These are phyloP conservation scores for cucumber (Cucumis sativus) DNA, from an alignment of 306 rosid species.

Conservation along the genomic window Cucumber_9930_V3 NC_026657.2:33012501-33013000, in stretches of 20 bases:
- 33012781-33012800: too few relatives aligned
- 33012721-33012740: background rate
- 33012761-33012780: background rate
- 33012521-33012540: too few relatives aligned
- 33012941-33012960: background rate
- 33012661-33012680: too few relatives aligned
- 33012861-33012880: background rate
- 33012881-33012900: background rate
- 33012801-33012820: background rate
- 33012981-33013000: constrained; percentile 8
- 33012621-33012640: too few relatives aligned
- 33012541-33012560: too few relatives aligned
- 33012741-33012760: background rate
- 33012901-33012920: background rate
- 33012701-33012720: background rate
- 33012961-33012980: background rate
- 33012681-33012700: too few relatives aligned
- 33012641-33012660: too few relatives aligned
- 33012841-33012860: background rate
- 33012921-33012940: background rate
- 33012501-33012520: too few relatives aligned
- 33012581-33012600: too few relatives aligned
- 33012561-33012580: too few relatives aligned
- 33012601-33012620: too few relatives aligned
- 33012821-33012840: background rate